These are phyloP conservation scores for Salvia splendens DNA, from an alignment of 257 asterid species.

Conservation along the genomic window DNA sequence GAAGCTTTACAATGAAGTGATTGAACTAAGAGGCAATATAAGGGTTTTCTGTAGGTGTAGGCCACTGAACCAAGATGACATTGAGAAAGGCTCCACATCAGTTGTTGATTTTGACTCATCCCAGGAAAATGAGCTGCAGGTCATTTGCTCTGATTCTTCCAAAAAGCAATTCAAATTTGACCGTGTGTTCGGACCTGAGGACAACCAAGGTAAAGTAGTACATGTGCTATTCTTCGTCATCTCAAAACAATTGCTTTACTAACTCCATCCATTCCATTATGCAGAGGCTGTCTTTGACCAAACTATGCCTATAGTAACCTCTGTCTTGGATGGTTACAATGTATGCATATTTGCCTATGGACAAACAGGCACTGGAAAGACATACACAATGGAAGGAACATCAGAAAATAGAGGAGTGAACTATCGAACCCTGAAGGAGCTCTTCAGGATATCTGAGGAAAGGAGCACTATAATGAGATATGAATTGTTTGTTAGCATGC, in stretches of 20 bases:
- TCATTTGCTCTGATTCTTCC: conserved; percentile 70
- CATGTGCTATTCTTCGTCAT: conserved; percentile 3
- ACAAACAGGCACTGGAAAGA: conserved; percentile 54
- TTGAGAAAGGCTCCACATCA: conserved; percentile 59
- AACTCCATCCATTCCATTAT: conserved; percentile 26
- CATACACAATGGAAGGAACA: conserved; percentile 86
- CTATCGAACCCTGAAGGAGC: conserved; percentile 81
- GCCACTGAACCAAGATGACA: conserved; percentile 76
- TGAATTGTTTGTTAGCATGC: conserved; percentile 88
- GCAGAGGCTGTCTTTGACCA: conserved; percentile 78
- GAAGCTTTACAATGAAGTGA: conserved; percentile 77
- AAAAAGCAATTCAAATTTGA: conserved; percentile 83
- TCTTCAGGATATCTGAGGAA: conserved; percentile 66
- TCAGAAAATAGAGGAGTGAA: conserved; percentile 88
- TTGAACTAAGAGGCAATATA: conserved; percentile 93
- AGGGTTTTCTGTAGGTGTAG: conserved; percentile 97
- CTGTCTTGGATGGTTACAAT: conserved; percentile 92
- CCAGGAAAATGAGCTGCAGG: conserved; percentile 84
- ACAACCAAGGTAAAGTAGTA: conserved; percentile 62
- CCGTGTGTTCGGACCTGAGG: conserved; percentile 80
- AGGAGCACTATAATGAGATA: conserved; percentile 68
- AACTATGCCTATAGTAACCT: conserved; percentile 85
- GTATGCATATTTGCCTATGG: conserved; percentile 98
- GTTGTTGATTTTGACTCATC: conserved; percentile 72
- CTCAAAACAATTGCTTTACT: conserved; percentile 10